A percentile compares a stretch with the other conserved stretches of the same genome.
Evolutionary conservation across 2,329 filamentous ascomycete genomes (phyloP).

Genomic region (Elsinoe arachidis): DNA sequence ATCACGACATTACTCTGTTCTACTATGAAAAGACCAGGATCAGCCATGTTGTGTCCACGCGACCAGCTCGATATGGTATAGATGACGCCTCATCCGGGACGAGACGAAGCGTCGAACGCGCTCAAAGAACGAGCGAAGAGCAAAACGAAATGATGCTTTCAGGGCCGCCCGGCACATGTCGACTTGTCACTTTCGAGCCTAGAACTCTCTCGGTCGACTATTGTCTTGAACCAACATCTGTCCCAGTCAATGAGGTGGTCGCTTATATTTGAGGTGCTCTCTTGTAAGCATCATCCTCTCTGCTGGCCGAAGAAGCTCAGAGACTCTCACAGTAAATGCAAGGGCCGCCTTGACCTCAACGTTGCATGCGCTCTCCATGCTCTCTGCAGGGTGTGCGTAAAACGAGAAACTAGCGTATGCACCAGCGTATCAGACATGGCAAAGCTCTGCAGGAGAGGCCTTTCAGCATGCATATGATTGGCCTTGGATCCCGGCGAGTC

Average conservation of each 20-base stretch:
- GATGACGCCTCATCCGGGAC: not conserved
- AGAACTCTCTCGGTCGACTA: not conserved
- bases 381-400: not conserved
- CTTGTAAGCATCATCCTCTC: too few relatives aligned
- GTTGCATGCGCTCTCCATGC: not conserved
- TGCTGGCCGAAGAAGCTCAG: too few relatives aligned
- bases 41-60: not conserved
- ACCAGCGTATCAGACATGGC: slow-evolving; percentile 1
- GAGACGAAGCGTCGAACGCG: slow-evolving; percentile 2
- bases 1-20: not conserved
- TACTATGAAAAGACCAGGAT: not conserved
- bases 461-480: not conserved
- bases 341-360: not conserved
- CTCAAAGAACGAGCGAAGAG: not conserved
- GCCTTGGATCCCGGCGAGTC: not conserved
- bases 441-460: not conserved
- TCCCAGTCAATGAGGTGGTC: not conserved
- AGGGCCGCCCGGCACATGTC: not conserved
- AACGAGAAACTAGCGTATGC: not conserved
- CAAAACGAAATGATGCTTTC: not conserved
- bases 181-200: not conserved
- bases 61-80: not conserved
- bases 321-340: not conserved
- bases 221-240: not conserved
- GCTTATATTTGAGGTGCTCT: too few relatives aligned